These are phyloP conservation scores for Epichloe baconii DNA, from an alignment of 2,329 filamentous ascomycete species.

Conservation along the genomic window DNA sequence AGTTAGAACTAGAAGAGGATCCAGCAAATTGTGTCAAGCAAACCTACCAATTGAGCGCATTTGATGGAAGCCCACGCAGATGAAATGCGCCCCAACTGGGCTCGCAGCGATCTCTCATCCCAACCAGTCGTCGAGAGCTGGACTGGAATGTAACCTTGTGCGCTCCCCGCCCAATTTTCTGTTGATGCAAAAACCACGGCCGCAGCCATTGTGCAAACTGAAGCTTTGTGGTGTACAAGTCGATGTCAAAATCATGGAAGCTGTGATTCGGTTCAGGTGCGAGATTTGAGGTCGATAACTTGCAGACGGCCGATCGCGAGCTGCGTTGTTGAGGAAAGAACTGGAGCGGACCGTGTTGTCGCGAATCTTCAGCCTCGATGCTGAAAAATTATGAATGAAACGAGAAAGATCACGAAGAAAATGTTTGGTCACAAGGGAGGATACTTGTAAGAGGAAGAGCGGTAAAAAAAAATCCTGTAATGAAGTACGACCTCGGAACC, in stretches of 20 bases:
- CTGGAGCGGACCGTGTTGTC: background rate
- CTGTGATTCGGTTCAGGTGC: conserved; percentile 13
- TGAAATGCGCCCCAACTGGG: conserved; percentile 26
- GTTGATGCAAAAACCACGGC: conserved; percentile 32
- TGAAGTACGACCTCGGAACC: background rate
- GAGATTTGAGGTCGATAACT: background rate
- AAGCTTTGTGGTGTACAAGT: conserved; percentile 28
- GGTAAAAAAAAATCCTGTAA: background rate
- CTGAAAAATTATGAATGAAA: background rate
- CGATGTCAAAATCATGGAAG: conserved; percentile 40
- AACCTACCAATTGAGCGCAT: background rate
- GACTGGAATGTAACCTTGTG: conserved; percentile 23
- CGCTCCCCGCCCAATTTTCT: conserved; percentile 28
- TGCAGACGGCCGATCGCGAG: conserved; percentile 6
- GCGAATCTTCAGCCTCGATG: background rate
- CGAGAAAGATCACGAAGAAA: background rate
- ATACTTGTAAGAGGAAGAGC: background rate
- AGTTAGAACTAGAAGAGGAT: background rate
- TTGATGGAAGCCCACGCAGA: conserved; percentile 6
- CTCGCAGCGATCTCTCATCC: conserved; percentile 17
- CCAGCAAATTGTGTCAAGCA: background rate
- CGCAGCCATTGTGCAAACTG: conserved; percentile 41
- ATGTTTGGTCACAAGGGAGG: background rate
- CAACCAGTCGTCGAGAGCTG: conserved; percentile 19
- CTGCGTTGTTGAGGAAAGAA: conserved; percentile 2